Conservation (phyloP, 495 filamentous ascomycete genomes). For the Clohesyomyces aquaticus region DNA sequence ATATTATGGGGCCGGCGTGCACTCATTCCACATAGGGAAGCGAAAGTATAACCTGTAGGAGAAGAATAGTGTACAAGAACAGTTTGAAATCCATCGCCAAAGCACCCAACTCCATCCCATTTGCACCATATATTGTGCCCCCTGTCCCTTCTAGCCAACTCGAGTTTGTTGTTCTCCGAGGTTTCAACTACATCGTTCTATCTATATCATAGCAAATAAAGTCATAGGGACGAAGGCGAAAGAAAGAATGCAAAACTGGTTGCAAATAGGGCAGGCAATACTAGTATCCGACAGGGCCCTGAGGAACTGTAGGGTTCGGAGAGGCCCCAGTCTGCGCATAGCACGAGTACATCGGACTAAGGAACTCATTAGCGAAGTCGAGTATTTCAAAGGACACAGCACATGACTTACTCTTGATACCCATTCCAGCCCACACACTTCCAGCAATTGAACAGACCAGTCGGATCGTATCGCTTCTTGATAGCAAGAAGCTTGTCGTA, state of each 20-base stretch:
- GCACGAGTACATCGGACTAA: constrained; percentile 33
- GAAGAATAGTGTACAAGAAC: background rate
- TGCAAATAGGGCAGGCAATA: background rate
- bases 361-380: background rate
- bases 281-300: constrained; percentile 13
- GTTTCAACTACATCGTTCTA: background rate
- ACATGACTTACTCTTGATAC: constrained; percentile 30
- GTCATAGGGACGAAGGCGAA: background rate
- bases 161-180: background rate
- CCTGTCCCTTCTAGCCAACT: background rate
- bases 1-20: background rate
- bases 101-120: background rate
- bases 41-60: background rate
- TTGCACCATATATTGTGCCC: no score
- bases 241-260: background rate
- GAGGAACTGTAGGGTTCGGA: constrained; percentile 22
- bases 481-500: constrained; percentile 32
- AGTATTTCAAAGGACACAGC: background rate
- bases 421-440: constrained; percentile 40
- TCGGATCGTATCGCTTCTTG: constrained; percentile 39
- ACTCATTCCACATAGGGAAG: background rate
- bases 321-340: constrained; percentile 21
- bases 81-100: background rate
- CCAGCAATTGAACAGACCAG: constrained; percentile 35
- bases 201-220: background rate